Conservation (phyloP, 2,329 filamentous ascomycete species). For the Aspergillus sojae region DNA sequence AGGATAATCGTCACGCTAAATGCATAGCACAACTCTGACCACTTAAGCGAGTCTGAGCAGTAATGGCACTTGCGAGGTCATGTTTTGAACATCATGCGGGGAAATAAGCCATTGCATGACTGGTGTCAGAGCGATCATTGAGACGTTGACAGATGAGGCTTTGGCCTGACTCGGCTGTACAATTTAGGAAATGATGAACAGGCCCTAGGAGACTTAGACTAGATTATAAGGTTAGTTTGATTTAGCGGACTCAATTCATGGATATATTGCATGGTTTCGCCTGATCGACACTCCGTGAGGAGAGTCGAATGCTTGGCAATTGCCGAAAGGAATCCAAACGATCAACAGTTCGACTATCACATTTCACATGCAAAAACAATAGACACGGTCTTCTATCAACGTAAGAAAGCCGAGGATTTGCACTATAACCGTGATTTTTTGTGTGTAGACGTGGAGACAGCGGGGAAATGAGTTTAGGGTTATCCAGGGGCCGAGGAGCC, state of each 20-base stretch:
- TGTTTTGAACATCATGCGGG: neutral
- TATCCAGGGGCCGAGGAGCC: neutral
- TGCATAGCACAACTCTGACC: neutral
- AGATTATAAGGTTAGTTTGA: neutral
- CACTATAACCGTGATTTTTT: neutral
- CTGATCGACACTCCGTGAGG: neutral
- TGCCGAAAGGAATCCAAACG: neutral
- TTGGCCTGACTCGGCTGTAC: neutral
- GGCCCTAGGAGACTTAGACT: neutral
- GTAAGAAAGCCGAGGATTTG: neutral
- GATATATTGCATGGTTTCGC: neutral
- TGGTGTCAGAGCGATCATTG: neutral
- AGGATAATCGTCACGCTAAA: neutral
- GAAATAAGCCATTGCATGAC: neutral
- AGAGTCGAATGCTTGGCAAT: neutral
- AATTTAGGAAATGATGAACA: neutral
- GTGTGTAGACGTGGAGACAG: neutral
- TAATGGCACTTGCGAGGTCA: neutral
- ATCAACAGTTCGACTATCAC: neutral
- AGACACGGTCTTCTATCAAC: neutral
- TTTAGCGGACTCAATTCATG: neutral
- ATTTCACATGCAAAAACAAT: neutral
- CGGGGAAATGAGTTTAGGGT: neutral
- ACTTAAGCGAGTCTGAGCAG: neutral
- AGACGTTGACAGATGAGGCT: neutral